phyloP scores from a whole-genome alignment of 306 rosid genomes.

The Pterocarpus macrocarpus region DNA sequence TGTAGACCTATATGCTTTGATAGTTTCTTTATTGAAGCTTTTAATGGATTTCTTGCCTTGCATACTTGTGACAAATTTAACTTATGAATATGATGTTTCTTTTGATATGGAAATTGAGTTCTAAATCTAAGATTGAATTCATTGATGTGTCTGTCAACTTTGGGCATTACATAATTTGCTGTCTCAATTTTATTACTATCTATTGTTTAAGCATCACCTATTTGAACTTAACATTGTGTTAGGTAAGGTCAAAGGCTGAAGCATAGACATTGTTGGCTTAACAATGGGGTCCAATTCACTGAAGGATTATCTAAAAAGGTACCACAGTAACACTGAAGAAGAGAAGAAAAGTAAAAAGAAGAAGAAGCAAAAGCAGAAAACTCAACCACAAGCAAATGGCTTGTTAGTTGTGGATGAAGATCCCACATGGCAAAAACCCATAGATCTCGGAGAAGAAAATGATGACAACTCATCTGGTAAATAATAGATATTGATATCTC shows the following conservation, averaged over 20 bases:
- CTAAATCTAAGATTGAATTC: slow-evolving; percentile 8
- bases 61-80: neutral
- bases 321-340: slow-evolving; percentile 64
- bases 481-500: neutral
- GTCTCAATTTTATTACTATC: neutral
- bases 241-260: slow-evolving; percentile 38
- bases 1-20: neutral
- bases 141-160: slow-evolving; percentile 6
- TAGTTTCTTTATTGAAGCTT: slow-evolving; percentile 4
- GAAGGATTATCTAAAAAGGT: slow-evolving; percentile 81
- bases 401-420: slow-evolving; percentile 83
- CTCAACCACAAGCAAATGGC: slow-evolving; percentile 60
- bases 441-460: slow-evolving; percentile 71
- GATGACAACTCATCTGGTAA: slow-evolving; percentile 62
- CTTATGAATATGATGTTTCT: neutral
- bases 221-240: slow-evolving; percentile 24
- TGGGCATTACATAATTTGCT: neutral
- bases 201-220: slow-evolving; percentile 27
- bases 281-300: slow-evolving; percentile 60
- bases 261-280: slow-evolving; percentile 48
- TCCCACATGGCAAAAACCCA: slow-evolving; percentile 87
- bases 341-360: slow-evolving; percentile 61
- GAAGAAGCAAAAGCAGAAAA: slow-evolving; percentile 53
- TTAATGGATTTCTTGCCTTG: slow-evolving; percentile 7
- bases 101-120: slow-evolving; percentile 6